Conservation (phyloP, 768 basidiomycete genomes). For the Termitomyces sp. region DNA sequence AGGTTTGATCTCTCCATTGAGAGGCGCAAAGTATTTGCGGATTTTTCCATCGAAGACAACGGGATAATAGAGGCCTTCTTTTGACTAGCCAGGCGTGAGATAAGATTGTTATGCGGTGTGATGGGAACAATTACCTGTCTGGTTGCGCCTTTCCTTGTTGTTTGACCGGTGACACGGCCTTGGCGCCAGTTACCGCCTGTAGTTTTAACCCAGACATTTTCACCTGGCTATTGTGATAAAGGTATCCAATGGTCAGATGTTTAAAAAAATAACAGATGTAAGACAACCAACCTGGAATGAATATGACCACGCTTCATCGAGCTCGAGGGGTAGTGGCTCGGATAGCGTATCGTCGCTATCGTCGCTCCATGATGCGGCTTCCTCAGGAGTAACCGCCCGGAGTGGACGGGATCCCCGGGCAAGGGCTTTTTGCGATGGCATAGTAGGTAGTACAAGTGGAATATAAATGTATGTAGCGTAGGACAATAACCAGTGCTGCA, state of each 20-base stretch:
- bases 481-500: slow-evolving; percentile 3
- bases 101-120: background rate
- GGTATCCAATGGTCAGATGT: background rate
- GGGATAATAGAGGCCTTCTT: slow-evolving; percentile 48
- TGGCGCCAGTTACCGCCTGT: slow-evolving; percentile 44
- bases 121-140: slow-evolving; percentile 31
- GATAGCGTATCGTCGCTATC: slow-evolving; percentile 26
- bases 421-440: slow-evolving; percentile 11
- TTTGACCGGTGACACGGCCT: slow-evolving; percentile 43
- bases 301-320: slow-evolving; percentile 49
- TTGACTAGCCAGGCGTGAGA: slow-evolving; percentile 22
- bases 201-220: slow-evolving; percentile 49
- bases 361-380: slow-evolving; percentile 30
- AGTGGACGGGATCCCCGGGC: slow-evolving; percentile 12
- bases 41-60: slow-evolving; percentile 43
- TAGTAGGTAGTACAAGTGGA: slow-evolving; percentile 2
- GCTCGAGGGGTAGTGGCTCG: slow-evolving; percentile 29
- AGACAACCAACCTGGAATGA: slow-evolving; percentile 40
- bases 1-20: slow-evolving; percentile 66
- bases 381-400: slow-evolving; percentile 28
- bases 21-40: slow-evolving; percentile 57
- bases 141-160: slow-evolving; percentile 39
- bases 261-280: no score
- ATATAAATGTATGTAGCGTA: slow-evolving; percentile 3
- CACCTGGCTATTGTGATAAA: slow-evolving; percentile 18